Base-by-base conservation (phyloP, 2,329 filamentous ascomycete species). In the Hypoxylon sp. region DNA sequence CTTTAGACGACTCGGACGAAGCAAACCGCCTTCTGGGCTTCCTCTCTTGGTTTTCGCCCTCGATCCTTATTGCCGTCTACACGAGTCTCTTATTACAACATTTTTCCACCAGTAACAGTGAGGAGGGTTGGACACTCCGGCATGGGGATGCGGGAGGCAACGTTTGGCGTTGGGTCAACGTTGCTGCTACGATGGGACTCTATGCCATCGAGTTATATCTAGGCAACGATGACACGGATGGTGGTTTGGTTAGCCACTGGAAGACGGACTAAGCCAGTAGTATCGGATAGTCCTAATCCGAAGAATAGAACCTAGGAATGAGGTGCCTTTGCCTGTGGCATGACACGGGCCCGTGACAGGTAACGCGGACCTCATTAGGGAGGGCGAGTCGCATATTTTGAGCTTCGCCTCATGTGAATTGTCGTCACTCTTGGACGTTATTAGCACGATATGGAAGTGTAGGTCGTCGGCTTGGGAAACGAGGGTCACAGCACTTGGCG, bases 21-120 rank as follows among this genome's bases (percentile, higher is more conserved):
- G 92, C 93, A 20, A 92, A 89, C 70, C 90, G 89, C 70, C 81
- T 97, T 5, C 81, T 98, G 15, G 92, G 91, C 0, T 87, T 97
- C 67, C 81, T 98, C 41, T 95, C 91, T 71, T 97, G 94, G 88
- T 98, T 97, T 79, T 95, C 92, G 17, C 94, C 95, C 0, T 96
- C 92, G 22, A 96, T 98, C 58, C 84, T 99, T 56, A 94, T 99
- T 64, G 91, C 95, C 3, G 94, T 98, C 28, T 99, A 99, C 78
- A 99, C 95, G 1, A 97, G 94, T 78, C 80, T 99, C 52, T 81
- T 99, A 32, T 90, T 98, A 81, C 95, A 98, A 77, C 95, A 99
- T 77, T 98, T 99, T 74, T 91, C 93, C 4, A 90, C 91, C 10
- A 90, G 84, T 54, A 87, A 90, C 65, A 88, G 87, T 1, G 85